Base-by-base conservation (phyloP, 2,329 filamentous ascomycete genomes). In the Chaetomiaceae sp. region DNA sequence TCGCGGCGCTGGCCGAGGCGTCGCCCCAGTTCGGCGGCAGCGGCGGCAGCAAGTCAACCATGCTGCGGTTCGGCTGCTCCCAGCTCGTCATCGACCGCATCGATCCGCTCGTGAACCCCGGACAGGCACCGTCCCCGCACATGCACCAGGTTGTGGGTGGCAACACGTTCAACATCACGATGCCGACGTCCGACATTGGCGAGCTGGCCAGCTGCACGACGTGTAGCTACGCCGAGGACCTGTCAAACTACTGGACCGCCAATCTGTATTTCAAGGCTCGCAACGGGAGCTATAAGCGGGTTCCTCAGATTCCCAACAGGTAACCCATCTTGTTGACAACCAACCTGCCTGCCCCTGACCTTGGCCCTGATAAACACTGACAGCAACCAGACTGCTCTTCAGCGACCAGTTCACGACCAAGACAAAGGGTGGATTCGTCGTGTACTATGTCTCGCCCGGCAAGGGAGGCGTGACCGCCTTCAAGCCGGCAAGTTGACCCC, bases 101-200 rank as follows among this genome's bases (percentile, higher is more conserved):
- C 42, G 66, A 68, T 44, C 66, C 66, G 3, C 58, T 68, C 2
- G 65, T 68, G 19, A 68, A 67, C 56, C 66, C 65, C 3, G 78
- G 77, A 2, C 44, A 54, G 5, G 68, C 76, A 14, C 75, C 78
- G 3, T 73, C 77, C 2, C 64, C 67, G 8, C 79, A 83, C 63
- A 70, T 79, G 6, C 80, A 83, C 62, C 78, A 75, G 44, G 75
- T 83, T 50, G 73, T 77, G 44, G 79, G 81, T 44, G 71, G 70
- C n/a, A 69, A 73, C 55, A 66, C 66, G 2, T 73, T 73, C 66
- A 73, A 73, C 53, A 64, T 65, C 0, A 64, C 67, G 14, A 72
- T 73, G 70, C 65, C 66, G 5, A 61, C 61, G 2, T 54, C 55
- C 12, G 65, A 68, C 41, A 63, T 68, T 34, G 55, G 63, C 19